phyloP scores from a whole-genome alignment of 495 filamentous ascomycete genomes.

The Neurospora sp. region DNA sequence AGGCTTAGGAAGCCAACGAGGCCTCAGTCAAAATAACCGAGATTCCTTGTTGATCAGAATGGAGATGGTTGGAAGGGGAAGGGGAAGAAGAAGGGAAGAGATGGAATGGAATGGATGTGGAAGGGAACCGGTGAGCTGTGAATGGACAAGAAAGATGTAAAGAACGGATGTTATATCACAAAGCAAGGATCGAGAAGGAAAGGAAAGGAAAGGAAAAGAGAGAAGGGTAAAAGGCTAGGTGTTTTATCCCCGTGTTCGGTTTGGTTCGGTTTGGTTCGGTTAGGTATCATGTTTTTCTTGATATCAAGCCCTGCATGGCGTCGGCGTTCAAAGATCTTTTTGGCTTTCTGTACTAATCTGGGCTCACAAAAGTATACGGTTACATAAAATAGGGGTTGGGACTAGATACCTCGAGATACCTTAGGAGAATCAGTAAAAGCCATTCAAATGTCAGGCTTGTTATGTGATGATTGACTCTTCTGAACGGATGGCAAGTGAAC shows the following conservation, averaged over 20 bases:
- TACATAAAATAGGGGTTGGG: background rate
- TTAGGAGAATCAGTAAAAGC: background rate
- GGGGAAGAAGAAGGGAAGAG: background rate
- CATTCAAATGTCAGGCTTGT: background rate
- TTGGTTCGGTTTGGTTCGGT: background rate
- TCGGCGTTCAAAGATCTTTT: constrained; percentile 1
- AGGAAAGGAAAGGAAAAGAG: background rate
- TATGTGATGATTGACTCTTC: background rate
- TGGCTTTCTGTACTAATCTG: constrained; percentile 1
- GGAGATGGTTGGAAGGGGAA: background rate
- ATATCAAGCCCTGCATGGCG: constrained; percentile 4
- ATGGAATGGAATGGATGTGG: background rate
- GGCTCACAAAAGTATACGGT: constrained; percentile 1
- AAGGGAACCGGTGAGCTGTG: background rate
- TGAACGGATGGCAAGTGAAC: background rate
- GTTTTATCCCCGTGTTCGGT: background rate
- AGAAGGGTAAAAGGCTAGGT: background rate
- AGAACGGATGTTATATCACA: background rate
- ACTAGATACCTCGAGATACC: background rate
- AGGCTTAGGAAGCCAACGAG: background rate
- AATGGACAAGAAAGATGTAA: background rate
- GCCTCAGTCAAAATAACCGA: background rate
- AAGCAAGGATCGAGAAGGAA: background rate
- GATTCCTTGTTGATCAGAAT: background rate
- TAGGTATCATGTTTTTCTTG: background rate